These are phyloP conservation scores for Nidularia pulvinata DNA, from an alignment of 768 basidiomycete genomes.

Conservation along the genomic window DNA sequence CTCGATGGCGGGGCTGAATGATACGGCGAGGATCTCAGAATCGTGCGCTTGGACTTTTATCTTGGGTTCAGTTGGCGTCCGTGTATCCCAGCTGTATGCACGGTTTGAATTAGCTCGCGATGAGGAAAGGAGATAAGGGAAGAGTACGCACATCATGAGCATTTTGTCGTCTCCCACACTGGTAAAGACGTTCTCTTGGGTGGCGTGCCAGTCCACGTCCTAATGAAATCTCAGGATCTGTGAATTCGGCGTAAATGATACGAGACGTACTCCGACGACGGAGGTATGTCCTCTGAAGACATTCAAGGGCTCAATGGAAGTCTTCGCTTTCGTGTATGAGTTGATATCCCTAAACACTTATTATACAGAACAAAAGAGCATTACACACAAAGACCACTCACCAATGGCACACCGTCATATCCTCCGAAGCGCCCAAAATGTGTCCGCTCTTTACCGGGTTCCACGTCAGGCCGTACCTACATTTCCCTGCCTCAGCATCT, in stretches of 20 bases:
- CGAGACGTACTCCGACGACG: slow-evolving; percentile 79
- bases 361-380: background rate
- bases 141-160: slow-evolving; percentile 78
- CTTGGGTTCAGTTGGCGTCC: slow-evolving; percentile 67
- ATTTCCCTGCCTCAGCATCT: slow-evolving; percentile 6
- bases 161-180: slow-evolving; percentile 97
- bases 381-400: slow-evolving; percentile 24
- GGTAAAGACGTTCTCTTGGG: slow-evolving; percentile 81
- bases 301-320: slow-evolving; percentile 79
- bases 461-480: slow-evolving; percentile 93
- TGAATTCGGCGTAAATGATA: background rate
- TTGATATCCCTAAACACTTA: slow-evolving; percentile 79
- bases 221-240: slow-evolving; percentile 22
- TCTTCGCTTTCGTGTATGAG: slow-evolving; percentile 78
- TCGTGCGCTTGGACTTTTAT: slow-evolving; percentile 84
- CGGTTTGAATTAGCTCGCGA: background rate
- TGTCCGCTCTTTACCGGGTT: slow-evolving; percentile 82
- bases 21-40: slow-evolving; percentile 87
- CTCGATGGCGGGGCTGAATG: slow-evolving; percentile 84
- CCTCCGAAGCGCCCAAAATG: slow-evolving; percentile 91
- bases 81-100: slow-evolving; percentile 84
- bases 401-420: slow-evolving; percentile 97
- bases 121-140: background rate
- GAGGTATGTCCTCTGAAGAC: slow-evolving; percentile 89
- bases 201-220: slow-evolving; percentile 97